phyloP scores from a whole-genome alignment of 2,329 filamentous ascomycete genomes.

The Aspergillus persii region DNA sequence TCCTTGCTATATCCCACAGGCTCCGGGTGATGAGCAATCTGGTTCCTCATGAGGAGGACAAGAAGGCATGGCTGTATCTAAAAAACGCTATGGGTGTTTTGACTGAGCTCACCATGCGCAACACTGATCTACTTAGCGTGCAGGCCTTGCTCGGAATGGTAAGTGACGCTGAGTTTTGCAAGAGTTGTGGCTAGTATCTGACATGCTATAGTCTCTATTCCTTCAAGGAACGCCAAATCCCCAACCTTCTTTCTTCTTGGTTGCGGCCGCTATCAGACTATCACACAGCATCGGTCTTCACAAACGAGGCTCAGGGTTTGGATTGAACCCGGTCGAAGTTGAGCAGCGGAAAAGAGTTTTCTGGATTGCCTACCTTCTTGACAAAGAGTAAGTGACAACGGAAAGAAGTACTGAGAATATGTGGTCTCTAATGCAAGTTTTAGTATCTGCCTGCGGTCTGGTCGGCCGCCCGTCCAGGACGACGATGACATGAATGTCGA shows the following conservation, averaged over 20 bases:
- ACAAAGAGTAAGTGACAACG: slow-evolving; percentile 59
- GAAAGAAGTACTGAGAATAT: not conserved
- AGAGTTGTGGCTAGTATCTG: slow-evolving; percentile 1
- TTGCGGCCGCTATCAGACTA: slow-evolving; percentile 84
- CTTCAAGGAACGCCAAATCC: slow-evolving; percentile 95
- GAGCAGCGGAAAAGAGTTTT: slow-evolving; percentile 82
- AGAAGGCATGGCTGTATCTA: slow-evolving; percentile 90
- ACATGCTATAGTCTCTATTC: slow-evolving; percentile 64
- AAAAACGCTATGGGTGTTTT: slow-evolving; percentile 96
- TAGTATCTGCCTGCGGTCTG: slow-evolving; percentile 68
- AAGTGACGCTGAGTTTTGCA: slow-evolving; percentile 18
- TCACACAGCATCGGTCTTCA: slow-evolving; percentile 94
- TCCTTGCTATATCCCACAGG: slow-evolving; percentile 87
- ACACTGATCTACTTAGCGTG: slow-evolving; percentile 90
- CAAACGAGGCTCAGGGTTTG: slow-evolving; percentile 88
- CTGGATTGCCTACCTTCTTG: slow-evolving; percentile 73
- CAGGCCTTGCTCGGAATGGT: slow-evolving; percentile 90
- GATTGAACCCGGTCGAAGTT: slow-evolving; percentile 87
- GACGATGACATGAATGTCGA: slow-evolving; percentile 94
- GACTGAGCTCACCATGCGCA: slow-evolving; percentile 89
- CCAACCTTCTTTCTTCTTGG: slow-evolving; percentile 86
- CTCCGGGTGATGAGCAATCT: slow-evolving; percentile 94
- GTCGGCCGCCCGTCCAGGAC: slow-evolving; percentile 68
- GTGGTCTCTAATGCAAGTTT: slow-evolving; percentile 11
- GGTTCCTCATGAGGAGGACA: slow-evolving; percentile 84